Evolutionary conservation across 371 early-diverging fungal species (phyloP), one percentile per base, ranked within the genome.

Genomic region (Mortierella sp.): DNA sequence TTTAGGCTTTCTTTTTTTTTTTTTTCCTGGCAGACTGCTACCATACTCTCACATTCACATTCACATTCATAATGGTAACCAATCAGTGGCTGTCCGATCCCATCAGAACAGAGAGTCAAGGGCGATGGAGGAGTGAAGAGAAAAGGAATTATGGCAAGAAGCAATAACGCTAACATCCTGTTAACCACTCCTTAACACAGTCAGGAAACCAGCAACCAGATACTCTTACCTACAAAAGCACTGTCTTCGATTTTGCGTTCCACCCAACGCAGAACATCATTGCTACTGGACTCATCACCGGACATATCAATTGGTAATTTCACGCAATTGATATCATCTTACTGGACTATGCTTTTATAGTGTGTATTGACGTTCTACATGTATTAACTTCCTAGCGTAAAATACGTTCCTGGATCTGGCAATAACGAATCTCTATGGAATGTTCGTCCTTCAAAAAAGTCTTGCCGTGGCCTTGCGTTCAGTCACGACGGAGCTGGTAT

Each of bases 381-480:
- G 37, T 58, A 66, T 62, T 61, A 68, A 70, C n/a, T 45, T 28
- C 17, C 12, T 63, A 85, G 84, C 59, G 74, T 83, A 51, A 73
- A 68, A 60, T 89, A 91, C 75, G 70, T 78, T 3, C 84, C 84
- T n/a, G 89, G 88, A 31, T 22, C 80, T 8, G 88, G 85, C 17
- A 77, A 86, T 34, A 90, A 89, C 75, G 81, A 87, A 55, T 83
- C 88, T 2, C 66, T 89, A 34, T 93, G 90, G 86, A 85, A 83
- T 15, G 76, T 85, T 9, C 85, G 87, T n/a, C 87, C 86, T 3
- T 93, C 93, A 75, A 93, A 89, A 83, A 93, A 95, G 75, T 94
- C 97, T 0, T 94, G 94, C 68, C 88, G 97, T 42, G 92, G 93
- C 8, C 84, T 96, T 1, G 88, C 86, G 19, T 96, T 95, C 66